These are phyloP conservation scores for Brassica rapa DNA, from an alignment of 345 rosid species.

Conservation along the genomic window DNA sequence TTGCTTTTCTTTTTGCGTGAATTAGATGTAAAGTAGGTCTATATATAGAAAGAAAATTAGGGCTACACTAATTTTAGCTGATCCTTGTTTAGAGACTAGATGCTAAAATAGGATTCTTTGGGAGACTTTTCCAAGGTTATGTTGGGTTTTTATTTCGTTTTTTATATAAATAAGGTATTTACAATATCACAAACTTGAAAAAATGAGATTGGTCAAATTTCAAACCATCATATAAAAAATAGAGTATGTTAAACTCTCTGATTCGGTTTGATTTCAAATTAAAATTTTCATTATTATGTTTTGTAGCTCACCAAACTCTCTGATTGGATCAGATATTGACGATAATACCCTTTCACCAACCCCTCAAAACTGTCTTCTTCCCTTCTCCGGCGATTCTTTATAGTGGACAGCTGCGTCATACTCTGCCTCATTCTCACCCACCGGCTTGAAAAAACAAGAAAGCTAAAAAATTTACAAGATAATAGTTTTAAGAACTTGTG, in stretches of 20 bases:
- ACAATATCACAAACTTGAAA: not conserved
- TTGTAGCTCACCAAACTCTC: too few species aligned
- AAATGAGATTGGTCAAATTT: not conserved
- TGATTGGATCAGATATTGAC: too few species aligned
- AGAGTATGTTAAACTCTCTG: not conserved
- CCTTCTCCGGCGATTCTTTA: too few species aligned
- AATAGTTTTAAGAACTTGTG: too few species aligned
- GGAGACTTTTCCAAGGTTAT: not conserved
- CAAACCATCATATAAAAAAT: not conserved
- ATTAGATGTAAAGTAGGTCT: not conserved
- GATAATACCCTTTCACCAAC: too few species aligned
- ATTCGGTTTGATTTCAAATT: too few species aligned
- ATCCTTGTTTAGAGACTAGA: not conserved
- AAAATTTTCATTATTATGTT: too few species aligned
- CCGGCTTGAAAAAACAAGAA: too few species aligned
- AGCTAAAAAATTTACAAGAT: too few species aligned
- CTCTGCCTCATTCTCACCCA: too few species aligned
- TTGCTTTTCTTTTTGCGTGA: not conserved
- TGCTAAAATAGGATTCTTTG: not conserved
- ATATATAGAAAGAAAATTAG: constrained; percentile 2
- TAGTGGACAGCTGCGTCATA: too few species aligned
- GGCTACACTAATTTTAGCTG: not conserved
- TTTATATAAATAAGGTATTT: not conserved
- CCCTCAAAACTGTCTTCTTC: too few species aligned
- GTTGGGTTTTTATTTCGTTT: not conserved